These are phyloP conservation scores for Penicillium sp. DNA, from an alignment of 2,329 filamentous ascomycete genomes.

Conservation along the genomic window DNA sequence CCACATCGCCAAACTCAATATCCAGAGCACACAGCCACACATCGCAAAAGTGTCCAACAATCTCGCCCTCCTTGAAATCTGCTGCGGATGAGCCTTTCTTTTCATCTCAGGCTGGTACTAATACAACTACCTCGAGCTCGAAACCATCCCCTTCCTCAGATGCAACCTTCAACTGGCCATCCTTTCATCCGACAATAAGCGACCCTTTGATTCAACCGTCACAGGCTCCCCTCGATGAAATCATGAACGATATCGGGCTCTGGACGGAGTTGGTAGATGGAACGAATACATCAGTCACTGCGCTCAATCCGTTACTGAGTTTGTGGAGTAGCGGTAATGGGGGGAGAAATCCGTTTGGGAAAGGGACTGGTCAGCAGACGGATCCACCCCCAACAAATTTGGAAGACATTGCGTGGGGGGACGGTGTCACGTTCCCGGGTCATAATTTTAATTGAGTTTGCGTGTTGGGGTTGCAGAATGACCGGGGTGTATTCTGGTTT, in stretches of 20 bases:
- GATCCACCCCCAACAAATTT: background rate
- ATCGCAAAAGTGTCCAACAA: background rate
- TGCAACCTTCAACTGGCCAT: background rate
- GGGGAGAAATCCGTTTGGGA: background rate
- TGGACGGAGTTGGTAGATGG: background rate
- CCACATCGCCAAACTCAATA: too few species aligned
- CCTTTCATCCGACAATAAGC: background rate
- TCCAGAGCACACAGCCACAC: background rate
- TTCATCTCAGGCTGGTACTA: background rate
- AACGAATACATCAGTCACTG: background rate
- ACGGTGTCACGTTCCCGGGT: background rate
- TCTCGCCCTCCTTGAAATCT: background rate
- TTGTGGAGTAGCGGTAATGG: background rate
- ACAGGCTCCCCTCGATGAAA: background rate
- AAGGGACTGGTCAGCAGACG: background rate
- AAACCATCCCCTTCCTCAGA: background rate
- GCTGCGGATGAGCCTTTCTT: background rate
- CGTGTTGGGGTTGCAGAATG: background rate
- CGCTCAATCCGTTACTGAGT: background rate
- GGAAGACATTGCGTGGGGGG: background rate
- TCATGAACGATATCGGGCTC: background rate
- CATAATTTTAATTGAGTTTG: background rate
- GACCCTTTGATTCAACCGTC: background rate
- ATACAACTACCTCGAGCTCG: background rate
- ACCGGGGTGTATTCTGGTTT: background rate